phyloP scores from a whole-genome alignment of 2,329 filamentous ascomycete genomes.

The Drechslera avenae region DNA sequence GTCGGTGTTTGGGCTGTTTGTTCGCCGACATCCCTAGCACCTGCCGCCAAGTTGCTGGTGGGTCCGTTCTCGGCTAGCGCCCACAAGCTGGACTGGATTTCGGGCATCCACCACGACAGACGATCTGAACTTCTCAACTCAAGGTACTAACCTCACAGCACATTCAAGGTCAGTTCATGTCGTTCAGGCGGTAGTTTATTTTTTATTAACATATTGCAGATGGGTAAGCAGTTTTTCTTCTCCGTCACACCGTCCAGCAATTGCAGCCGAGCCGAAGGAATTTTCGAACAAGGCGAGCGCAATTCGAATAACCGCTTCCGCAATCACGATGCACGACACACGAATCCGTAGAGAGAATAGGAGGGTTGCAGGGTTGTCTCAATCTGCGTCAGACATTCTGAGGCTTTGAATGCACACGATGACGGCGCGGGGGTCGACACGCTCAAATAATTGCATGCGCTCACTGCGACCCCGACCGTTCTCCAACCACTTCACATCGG shows the following conservation, averaged over 20 bases:
- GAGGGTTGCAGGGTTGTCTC: not conserved
- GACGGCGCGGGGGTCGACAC: not conserved
- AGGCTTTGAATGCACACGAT: not conserved
- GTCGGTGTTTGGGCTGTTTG: slow-evolving; percentile 36
- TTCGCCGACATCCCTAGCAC: slow-evolving; percentile 17
- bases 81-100: slow-evolving; percentile 31
- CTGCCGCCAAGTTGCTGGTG: slow-evolving; percentile 19
- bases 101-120: slow-evolving; percentile 20
- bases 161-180: slow-evolving; percentile 57
- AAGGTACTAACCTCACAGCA: slow-evolving; percentile 54
- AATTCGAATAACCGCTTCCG: slow-evolving; percentile 8
- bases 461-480: not conserved
- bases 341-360: not conserved
- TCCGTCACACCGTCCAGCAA: slow-evolving; percentile 35
- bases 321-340: slow-evolving; percentile 6
- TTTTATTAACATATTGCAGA: slow-evolving; percentile 54
- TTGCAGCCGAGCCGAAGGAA: slow-evolving; percentile 40
- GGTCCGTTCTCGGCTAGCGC: slow-evolving; percentile 25
- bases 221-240: slow-evolving; percentile 61
- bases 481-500: not conserved
- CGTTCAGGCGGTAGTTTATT: slow-evolving; percentile 2
- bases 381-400: not conserved
- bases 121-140: slow-evolving; percentile 38
- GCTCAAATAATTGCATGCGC: slow-evolving; percentile 3
- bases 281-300: slow-evolving; percentile 27